Evolutionary conservation across 495 filamentous ascomycete species (phyloP).

Genomic region (Margaritispora aquatica): DNA sequence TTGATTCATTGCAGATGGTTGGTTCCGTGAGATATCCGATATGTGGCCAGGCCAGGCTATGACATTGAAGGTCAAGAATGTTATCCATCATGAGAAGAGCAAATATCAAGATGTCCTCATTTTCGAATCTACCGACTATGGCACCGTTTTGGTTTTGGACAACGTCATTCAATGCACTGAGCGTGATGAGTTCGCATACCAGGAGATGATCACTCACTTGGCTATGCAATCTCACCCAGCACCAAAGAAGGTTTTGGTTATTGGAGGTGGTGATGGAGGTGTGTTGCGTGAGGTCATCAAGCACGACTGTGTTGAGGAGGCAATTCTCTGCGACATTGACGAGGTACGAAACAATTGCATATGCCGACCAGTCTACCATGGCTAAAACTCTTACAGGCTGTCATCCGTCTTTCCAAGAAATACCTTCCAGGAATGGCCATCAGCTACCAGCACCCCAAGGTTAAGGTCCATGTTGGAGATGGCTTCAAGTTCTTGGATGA

Average conservation of each 20-base stretch:
- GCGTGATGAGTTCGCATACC: constrained; percentile 98
- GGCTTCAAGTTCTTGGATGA: constrained; percentile 96
- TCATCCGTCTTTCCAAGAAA: constrained; percentile 97
- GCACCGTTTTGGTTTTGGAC: constrained; percentile 95
- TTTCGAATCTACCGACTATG: constrained; percentile 95
- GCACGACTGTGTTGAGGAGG: constrained; percentile 90
- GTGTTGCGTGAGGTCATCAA: constrained; percentile 97
- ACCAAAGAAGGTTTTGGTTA: constrained; percentile 97
- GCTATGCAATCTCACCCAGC: constrained; percentile 98
- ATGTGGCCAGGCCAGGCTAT: constrained; percentile 99
- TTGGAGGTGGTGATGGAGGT: constrained; percentile 94
- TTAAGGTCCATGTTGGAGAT: constrained; percentile 86
- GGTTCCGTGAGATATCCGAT: constrained; percentile 95
- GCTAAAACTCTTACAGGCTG: constrained; percentile 52
- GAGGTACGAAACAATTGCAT: constrained; percentile 51
- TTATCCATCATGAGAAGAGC: constrained; percentile 98
- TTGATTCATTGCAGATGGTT: constrained; percentile 67
- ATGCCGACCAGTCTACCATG: neutral
- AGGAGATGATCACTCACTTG: constrained; percentile 99
- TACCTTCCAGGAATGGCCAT: constrained; percentile 93
- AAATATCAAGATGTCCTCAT: constrained; percentile 98
- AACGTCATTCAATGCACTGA: constrained; percentile 99
- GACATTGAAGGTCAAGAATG: constrained; percentile 95
- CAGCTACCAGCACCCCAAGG: constrained; percentile 88
- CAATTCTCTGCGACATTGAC: constrained; percentile 95